A percentile compares a stretch with the other conserved stretches of the same genome.
phyloP scores from a whole-genome alignment of 768 basidiomycete species.

The Macrolepiota dolichaula region DNA sequence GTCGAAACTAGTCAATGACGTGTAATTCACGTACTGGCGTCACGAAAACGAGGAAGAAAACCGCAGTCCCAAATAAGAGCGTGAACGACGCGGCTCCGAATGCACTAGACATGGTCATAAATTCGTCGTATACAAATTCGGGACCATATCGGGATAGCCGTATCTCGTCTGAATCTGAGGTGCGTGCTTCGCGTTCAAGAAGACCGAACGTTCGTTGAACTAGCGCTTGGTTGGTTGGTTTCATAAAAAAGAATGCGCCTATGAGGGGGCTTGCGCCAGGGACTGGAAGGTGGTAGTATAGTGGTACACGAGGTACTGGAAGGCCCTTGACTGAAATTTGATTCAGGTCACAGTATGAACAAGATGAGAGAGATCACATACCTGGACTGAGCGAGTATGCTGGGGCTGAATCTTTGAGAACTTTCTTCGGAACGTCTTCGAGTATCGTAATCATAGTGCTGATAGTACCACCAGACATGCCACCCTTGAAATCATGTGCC shows the following conservation, averaged over 20 bases:
- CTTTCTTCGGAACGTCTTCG: conserved; percentile 36
- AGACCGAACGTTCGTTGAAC: conserved; percentile 48
- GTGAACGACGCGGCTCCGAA: conserved; percentile 29
- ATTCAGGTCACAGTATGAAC: background rate
- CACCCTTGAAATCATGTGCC: conserved; percentile 43
- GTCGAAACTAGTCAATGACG: background rate
- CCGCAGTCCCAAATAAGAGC: conserved; percentile 25
- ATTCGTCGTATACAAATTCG: conserved; percentile 76
- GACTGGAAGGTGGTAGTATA: conserved; percentile 35
- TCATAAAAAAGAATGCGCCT: conserved; percentile 42
- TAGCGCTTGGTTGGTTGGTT: conserved; percentile 33
- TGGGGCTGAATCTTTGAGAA: conserved; percentile 23
- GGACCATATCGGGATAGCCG: conserved; percentile 54
- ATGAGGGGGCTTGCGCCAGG: conserved; percentile 29
- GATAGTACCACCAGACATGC: conserved; percentile 65
- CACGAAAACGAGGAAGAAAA: conserved; percentile 29
- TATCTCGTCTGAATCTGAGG: conserved; percentile 17
- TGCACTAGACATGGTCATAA: conserved; percentile 41
- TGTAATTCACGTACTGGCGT: conserved; percentile 32
- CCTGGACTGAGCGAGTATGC: conserved; percentile 42
- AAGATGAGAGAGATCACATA: conserved; percentile 14
- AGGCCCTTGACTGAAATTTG: background rate
- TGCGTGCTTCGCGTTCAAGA: conserved; percentile 29
- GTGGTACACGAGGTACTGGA: background rate
- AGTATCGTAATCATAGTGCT: conserved; percentile 32